Evolutionary conservation across 2,329 filamentous ascomycete species (phyloP), one percentile per base, ranked within the genome.

Genomic region (Chaetoscypha palmicola): DNA sequence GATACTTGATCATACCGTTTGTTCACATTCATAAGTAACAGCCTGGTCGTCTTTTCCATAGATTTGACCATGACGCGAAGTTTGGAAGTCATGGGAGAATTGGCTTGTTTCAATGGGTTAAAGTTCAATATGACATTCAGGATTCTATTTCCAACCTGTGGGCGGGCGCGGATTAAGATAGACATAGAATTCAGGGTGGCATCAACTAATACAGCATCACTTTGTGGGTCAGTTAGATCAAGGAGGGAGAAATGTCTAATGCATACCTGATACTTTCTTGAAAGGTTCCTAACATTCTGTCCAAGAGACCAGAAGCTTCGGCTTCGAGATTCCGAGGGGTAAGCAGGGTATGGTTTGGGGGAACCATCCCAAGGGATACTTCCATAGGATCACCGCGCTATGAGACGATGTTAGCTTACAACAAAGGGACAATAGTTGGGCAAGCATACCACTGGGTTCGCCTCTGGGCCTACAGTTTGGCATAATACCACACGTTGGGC

Each of bases 31-130:
- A 90, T 76, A 30, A 97, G 72, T 36, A 98, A 69, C 54, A 89
- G 80, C 57, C 89, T 79, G 2, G 86, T 86, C 19, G 92, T 98
- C 61, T 94, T 88, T 64, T 96, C 91, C 80, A 98, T 92, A 4
- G 91, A 97, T 65, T 83, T 88, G 49, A 94, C 76, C 56, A 91
- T 79, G 47, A 98, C 83, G 56, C 84, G 88, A 38, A 78, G 76
- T 60, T 81, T 87, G 2, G 87, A 76, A 1, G 85, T 91, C 70
- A 94, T 77, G 3, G 84, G 81, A 2, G 79, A 78, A 57, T 79
- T 83, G 45, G 85, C 86, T 52, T 87, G 76, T 64, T 85, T 88
- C 34, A 96, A 69, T 1, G 92, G 92, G 60, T 95, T 95, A 73
- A 96, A 98, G 63, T 81, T 89, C 53, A 98, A 72, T 22, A 97